phyloP scores from a whole-genome alignment of 495 filamentous ascomycete genomes.

The Chaetomium fimeti region DNA sequence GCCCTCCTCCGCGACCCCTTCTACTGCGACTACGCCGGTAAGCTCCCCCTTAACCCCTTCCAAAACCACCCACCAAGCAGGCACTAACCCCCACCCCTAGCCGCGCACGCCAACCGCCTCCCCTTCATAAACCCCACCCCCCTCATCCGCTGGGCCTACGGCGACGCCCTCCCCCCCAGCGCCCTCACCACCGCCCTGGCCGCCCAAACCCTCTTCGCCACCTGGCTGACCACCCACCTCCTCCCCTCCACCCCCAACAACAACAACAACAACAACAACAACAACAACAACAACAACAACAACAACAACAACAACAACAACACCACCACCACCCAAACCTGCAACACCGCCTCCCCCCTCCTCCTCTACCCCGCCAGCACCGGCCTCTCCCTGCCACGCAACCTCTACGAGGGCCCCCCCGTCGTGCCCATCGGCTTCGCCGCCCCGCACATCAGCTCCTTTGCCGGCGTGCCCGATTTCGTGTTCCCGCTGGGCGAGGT shows the following conservation, averaged over 20 bases:
- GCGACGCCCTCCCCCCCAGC: slow-evolving; percentile 42
- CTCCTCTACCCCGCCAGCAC: slow-evolving; percentile 37
- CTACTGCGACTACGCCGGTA: slow-evolving; percentile 50
- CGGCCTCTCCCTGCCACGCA: slow-evolving; percentile 32
- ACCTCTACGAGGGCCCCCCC: slow-evolving; percentile 37
- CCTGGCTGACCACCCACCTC: slow-evolving; percentile 53
- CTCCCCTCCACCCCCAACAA: slow-evolving; percentile 38
- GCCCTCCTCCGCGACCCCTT: slow-evolving; percentile 50
- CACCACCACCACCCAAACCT: slow-evolving; percentile 24
- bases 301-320: slow-evolving; percentile 13
- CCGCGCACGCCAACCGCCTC: slow-evolving; percentile 44
- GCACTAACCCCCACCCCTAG: slow-evolving; percentile 12
- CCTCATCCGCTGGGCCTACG: slow-evolving; percentile 56
- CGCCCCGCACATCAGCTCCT: slow-evolving; percentile 44
- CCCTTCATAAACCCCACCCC: slow-evolving; percentile 59
- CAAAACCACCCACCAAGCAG: background rate
- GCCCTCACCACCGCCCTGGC: slow-evolving; percentile 39
- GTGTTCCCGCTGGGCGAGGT: slow-evolving; percentile 60
- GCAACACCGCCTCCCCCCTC: slow-evolving; percentile 33
- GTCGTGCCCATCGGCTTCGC: slow-evolving; percentile 47
- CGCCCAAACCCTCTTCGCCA: slow-evolving; percentile 53
- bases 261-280: background rate
- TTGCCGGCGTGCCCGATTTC: slow-evolving; percentile 55
- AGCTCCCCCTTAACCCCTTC: background rate
- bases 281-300: slow-evolving; percentile 16